phyloP scores from a whole-genome alignment of 495 filamentous ascomycete genomes.

The Trichoderma virens region DNA sequence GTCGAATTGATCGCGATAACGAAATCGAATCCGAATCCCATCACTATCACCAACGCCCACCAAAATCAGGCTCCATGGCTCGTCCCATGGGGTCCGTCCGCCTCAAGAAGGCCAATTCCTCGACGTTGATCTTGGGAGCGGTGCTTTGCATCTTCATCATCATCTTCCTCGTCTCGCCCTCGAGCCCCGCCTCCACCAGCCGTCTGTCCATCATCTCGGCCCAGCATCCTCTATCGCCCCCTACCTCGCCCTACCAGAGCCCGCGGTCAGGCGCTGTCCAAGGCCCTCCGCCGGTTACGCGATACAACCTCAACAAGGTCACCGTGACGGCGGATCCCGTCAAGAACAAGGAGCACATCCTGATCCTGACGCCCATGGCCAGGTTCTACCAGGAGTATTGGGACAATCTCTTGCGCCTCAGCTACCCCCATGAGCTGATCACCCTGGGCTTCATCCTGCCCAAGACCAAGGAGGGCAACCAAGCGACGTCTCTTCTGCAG shows the following conservation, averaged over 20 bases:
- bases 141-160: conserved; percentile 46
- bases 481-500: conserved; percentile 73
- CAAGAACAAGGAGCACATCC: conserved; percentile 71
- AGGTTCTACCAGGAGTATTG: conserved; percentile 92
- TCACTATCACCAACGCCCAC: conserved; percentile 12
- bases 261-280: conserved; percentile 46
- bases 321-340: conserved; percentile 70
- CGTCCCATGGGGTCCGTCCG: conserved; percentile 49
- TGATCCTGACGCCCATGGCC: conserved; percentile 87
- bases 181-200: conserved; percentile 31
- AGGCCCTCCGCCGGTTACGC: conserved; percentile 78
- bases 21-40: neutral
- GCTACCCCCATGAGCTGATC: conserved; percentile 89
- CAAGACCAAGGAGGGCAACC: conserved; percentile 79
- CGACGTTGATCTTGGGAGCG: conserved; percentile 41
- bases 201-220: conserved; percentile 49
- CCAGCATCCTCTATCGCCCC: conserved; percentile 69
- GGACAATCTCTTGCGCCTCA: conserved; percentile 80
- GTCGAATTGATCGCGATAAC: conserved; percentile 8
- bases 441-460: conserved; percentile 95
- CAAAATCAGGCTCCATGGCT: conserved; percentile 29
- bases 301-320: conserved; percentile 89
- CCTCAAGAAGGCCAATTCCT: conserved; percentile 46
- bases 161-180: conserved; percentile 41
- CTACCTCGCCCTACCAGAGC: conserved; percentile 74